These are phyloP conservation scores for Candida silvatica DNA, from an alignment of 805 yeast species.

Conservation along the genomic window DNA sequence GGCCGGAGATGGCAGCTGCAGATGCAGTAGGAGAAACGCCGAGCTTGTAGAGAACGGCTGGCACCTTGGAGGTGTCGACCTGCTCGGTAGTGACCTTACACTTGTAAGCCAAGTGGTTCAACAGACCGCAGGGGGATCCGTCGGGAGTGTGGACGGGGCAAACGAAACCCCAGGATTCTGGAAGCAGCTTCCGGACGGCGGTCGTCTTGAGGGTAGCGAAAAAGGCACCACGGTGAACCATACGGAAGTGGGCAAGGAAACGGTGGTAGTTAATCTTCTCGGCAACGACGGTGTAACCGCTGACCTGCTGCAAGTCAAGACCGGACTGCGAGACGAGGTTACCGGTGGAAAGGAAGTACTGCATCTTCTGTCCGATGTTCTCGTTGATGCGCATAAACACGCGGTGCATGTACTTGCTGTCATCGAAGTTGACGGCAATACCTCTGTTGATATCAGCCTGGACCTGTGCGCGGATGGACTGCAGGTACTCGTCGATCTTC, in stretches of 20 bases:
- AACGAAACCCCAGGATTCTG: slow-evolving; percentile 98
- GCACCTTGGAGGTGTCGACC: slow-evolving; percentile 66
- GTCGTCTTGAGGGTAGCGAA: slow-evolving; percentile 97
- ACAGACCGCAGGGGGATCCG: slow-evolving; percentile 98
- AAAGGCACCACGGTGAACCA: slow-evolving; percentile 99
- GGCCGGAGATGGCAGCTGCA: slow-evolving; percentile 67
- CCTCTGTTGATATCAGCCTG: slow-evolving; percentile 77
- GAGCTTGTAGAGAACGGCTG: slow-evolving; percentile 53
- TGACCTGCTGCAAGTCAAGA: slow-evolving; percentile 93
- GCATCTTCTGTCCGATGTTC: slow-evolving; percentile 90
- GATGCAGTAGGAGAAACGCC: slow-evolving; percentile 81
- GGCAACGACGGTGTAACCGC: slow-evolving; percentile 97
- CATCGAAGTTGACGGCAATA: slow-evolving; percentile 71
- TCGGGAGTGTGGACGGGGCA: slow-evolving; percentile 99
- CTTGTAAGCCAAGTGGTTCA: slow-evolving; percentile 94
- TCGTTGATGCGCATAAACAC: slow-evolving; percentile 77
- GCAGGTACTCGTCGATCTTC: slow-evolving; percentile 88
- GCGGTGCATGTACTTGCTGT: slow-evolving; percentile 73
- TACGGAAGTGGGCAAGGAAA: slow-evolving; percentile 95
- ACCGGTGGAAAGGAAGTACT: slow-evolving; percentile 94
- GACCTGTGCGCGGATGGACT: slow-evolving; percentile 62
- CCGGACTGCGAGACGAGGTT: slow-evolving; percentile 96
- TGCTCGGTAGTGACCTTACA: slow-evolving; percentile 78
- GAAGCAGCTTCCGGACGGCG: slow-evolving; percentile 89
- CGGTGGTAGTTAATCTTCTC: slow-evolving; percentile 97